Evolutionary conservation across 257 asterid species (phyloP).

Genomic region (Paulownia fortunei): DNA sequence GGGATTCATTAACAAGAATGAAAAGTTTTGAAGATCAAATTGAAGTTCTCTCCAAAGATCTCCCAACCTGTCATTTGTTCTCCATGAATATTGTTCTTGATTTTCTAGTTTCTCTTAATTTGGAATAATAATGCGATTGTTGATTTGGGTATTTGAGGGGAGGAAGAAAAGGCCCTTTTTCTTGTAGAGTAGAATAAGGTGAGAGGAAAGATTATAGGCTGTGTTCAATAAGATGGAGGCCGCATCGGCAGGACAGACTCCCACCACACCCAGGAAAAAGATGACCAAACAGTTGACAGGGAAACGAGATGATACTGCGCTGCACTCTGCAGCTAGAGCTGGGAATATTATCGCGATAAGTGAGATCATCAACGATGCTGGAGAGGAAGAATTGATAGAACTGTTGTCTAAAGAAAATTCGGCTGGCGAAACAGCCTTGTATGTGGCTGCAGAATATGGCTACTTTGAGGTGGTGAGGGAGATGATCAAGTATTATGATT

Average conservation of each 20-base stretch:
- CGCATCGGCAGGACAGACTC: constrained; percentile 25
- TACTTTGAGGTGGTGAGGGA: constrained; percentile 56
- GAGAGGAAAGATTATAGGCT: constrained; percentile 1
- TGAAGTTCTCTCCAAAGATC: neutral
- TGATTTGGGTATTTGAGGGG: constrained; percentile 30
- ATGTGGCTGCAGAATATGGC: constrained; percentile 62
- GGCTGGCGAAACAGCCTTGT: constrained; percentile 59
- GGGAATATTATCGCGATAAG: constrained; percentile 46
- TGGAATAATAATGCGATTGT: constrained; percentile 13
- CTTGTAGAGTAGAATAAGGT: neutral
- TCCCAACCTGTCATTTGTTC: no score
- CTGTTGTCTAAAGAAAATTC: constrained; percentile 48
- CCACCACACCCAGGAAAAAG: constrained; percentile 56
- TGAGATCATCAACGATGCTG: constrained; percentile 39
- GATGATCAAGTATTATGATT: constrained; percentile 51
- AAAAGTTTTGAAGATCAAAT: neutral
- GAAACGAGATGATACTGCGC: constrained; percentile 52
- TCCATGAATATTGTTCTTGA: constrained; percentile 10
- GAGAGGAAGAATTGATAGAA: constrained; percentile 39
- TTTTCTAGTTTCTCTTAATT: neutral
- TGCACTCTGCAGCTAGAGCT: constrained; percentile 61
- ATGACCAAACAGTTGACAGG: constrained; percentile 70
- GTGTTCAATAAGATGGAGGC: constrained; percentile 26
- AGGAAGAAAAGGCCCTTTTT: constrained; percentile 7
- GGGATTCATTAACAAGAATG: constrained; percentile 17